Percentiles rank a stretch among this genome's conserved stretches.
phyloP scores from a whole-genome alignment of 164 flowering plant species.

The Berberis vulgaris region DNA sequence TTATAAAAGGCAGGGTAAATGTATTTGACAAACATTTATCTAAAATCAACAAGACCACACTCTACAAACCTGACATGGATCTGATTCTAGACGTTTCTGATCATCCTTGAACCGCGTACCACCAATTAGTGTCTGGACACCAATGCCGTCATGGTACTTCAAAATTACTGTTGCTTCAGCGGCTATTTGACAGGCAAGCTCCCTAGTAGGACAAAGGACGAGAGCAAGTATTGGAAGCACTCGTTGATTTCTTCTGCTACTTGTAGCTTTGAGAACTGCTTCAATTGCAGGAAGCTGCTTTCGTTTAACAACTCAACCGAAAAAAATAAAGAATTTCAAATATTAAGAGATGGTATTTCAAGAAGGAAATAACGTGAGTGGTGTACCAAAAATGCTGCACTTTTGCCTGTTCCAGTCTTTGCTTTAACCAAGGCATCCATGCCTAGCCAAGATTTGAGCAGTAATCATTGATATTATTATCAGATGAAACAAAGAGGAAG shows the following conservation, averaged over 20 bases:
- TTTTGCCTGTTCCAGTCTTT: slow-evolving; percentile 92
- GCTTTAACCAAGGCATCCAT: slow-evolving; percentile 89
- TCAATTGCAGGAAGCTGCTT: slow-evolving; percentile 99
- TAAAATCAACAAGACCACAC: neutral
- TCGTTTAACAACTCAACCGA: slow-evolving; percentile 31
- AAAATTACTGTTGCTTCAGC: slow-evolving; percentile 88
- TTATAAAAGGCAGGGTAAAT: too few relatives aligned
- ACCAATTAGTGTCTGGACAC: slow-evolving; percentile 82
- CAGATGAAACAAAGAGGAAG: too few relatives aligned
- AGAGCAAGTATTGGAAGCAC: slow-evolving; percentile 65
- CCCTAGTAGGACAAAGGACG: slow-evolving; percentile 89
- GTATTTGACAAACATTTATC: too few relatives aligned
- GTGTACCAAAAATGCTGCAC: slow-evolving; percentile 85
- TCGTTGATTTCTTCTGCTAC: slow-evolving; percentile 25
- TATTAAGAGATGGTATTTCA: slow-evolving; percentile 2
- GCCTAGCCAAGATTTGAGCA: slow-evolving; percentile 37
- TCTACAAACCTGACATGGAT: slow-evolving; percentile 71
- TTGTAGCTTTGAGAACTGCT: slow-evolving; percentile 71
- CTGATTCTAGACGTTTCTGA: slow-evolving; percentile 72
- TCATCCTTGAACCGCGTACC: slow-evolving; percentile 92
- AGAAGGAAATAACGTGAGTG: slow-evolving; percentile 3
- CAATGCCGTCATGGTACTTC: slow-evolving; percentile 73
- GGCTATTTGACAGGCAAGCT: slow-evolving; percentile 90
- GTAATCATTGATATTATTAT: neutral
- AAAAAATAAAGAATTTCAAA: slow-evolving; percentile 14